Evolutionary conservation across 202 grass and related monocot species (phyloP), one percentile per base, ranked within the genome.

Genomic region (Elaeis oleifera): DNA sequence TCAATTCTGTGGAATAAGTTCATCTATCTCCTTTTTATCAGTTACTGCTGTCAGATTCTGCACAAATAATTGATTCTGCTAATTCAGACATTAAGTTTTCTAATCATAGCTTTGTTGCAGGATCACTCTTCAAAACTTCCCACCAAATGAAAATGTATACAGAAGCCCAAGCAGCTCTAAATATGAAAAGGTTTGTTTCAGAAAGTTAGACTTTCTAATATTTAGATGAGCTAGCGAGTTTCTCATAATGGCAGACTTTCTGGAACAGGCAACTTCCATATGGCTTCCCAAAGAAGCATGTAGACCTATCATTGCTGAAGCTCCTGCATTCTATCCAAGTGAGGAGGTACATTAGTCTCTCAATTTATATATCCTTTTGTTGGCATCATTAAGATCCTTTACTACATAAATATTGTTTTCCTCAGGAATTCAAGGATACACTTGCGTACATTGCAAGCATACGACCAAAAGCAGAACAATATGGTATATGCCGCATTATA

Each of bases 401-500:
- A 23, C 65, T 59, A 72, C 64, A 58, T 53, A 50, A 65, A 31
- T 59, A 26, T 64, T 71, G 53, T 57, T 75, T 13, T 53, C 55
- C 55, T 59, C 32, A 99, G 94, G 94, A 99, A 68, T 99, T 99
- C 54, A 79, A 80, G 81, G 94, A 99, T 72, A 72, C 94, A 54
- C 87, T 99, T 16, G 55, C 58, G 17, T 99, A 99, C 68, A 99
- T 99, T 70, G 66, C 65, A 58, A 85, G 70, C 39, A 86, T 99
- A 72, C 72, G 79, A n/a, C 71, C 77, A 5, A 71, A 75, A 69
- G 88, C 85, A 52, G 88, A 99, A 71, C 83, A 84, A 70, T 89
- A 84, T 64, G 94, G 94, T 67, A 92, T 99, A 66, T 99, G 94
- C 67, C 84, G 84, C 50, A 84, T 99, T 79, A 71, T 99, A 76